phyloP scores from a whole-genome alignment of 495 filamentous ascomycete genomes.

The Lasiosphaeris hirsuta region DNA sequence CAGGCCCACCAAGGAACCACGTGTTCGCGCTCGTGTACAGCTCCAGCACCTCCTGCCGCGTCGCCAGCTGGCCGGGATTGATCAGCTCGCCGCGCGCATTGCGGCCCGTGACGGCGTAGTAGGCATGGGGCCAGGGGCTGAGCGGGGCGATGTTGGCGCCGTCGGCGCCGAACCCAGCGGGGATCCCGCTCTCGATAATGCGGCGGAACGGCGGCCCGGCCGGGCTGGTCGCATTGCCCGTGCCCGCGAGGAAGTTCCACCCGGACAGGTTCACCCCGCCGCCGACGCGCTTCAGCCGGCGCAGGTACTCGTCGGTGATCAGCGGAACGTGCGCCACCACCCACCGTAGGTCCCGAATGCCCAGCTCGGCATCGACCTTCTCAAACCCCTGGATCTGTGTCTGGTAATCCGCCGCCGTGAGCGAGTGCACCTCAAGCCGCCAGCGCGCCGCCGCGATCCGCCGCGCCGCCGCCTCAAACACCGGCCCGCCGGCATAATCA shows the following conservation, averaged over 20 bases:
- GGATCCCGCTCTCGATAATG: conserved; percentile 26
- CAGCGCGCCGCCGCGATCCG: conserved; percentile 24
- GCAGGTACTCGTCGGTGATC: conserved; percentile 24
- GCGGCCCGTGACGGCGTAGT: conserved; percentile 29
- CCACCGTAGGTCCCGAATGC: conserved; percentile 22
- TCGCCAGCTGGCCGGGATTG: conserved; percentile 23
- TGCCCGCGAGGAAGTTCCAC: conserved; percentile 24
- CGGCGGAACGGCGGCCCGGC: conserved; percentile 26
- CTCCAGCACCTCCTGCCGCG: conserved; percentile 19
- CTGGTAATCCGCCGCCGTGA: conserved; percentile 16
- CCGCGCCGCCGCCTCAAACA: conserved; percentile 19
- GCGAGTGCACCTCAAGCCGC: conserved; percentile 30
- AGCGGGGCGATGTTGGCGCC: conserved; percentile 31
- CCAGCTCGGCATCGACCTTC: conserved; percentile 7
- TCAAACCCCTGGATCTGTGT: conserved; percentile 24
- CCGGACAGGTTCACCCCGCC: conserved; percentile 29
- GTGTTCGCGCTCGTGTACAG: conserved; percentile 26
- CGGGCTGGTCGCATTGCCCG: conserved; percentile 12
- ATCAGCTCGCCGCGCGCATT: conserved; percentile 26
- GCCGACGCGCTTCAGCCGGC: conserved; percentile 22
- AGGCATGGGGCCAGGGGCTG: conserved; percentile 27
- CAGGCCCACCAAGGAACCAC: conserved; percentile 23
- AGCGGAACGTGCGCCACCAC: conserved; percentile 29
- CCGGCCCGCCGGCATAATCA: conserved; percentile 22
- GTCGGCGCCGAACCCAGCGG: conserved; percentile 25